Conservation (phyloP, 352 stramenopile species). For the Proteromonas lacertae region DNA sequence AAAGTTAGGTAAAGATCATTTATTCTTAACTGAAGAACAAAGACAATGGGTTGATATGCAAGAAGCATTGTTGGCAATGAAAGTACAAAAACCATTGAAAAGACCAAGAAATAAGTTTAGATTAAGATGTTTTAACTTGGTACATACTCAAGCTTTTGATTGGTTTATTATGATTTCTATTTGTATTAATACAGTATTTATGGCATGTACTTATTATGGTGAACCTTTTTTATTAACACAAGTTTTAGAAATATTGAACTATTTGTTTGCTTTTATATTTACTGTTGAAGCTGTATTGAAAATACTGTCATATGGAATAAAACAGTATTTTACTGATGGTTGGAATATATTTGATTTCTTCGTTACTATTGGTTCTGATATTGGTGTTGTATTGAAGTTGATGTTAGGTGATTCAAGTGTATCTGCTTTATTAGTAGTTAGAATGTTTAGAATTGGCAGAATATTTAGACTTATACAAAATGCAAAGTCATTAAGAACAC, state of each 20-base stretch:
- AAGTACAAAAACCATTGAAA: conserved; percentile 12
- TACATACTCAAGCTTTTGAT: conserved; percentile 23
- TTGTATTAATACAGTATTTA: not conserved
- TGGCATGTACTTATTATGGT: conserved; percentile 1
- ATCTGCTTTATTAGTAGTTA: not conserved
- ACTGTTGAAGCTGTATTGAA: too few relatives aligned
- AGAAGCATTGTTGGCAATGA: too few relatives aligned
- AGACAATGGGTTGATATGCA: conserved; percentile 54
- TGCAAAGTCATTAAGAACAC: conserved; percentile 18
- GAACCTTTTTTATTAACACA: not conserved
- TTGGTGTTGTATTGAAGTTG: conserved; percentile 14
- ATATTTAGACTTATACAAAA: conserved; percentile 20
- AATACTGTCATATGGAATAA: conserved; percentile 22
- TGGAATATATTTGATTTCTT: too few relatives aligned
- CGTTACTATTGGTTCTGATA: conserved; percentile 35
- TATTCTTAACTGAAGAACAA: conserved; percentile 33
- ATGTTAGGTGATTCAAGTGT: conserved; percentile 3
- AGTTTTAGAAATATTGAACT: not conserved
- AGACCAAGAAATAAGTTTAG: conserved; percentile 10
- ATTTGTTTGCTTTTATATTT: not conserved
- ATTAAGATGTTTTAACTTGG: too few relatives aligned
- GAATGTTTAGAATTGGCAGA: conserved; percentile 3
- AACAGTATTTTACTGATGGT: too few relatives aligned
- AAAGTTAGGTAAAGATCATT: conserved; percentile 13
- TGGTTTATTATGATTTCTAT: too few relatives aligned